Evolutionary conservation across 208 protist genomes (phyloP).

Genomic region (Crithidia fasciculata): DNA sequence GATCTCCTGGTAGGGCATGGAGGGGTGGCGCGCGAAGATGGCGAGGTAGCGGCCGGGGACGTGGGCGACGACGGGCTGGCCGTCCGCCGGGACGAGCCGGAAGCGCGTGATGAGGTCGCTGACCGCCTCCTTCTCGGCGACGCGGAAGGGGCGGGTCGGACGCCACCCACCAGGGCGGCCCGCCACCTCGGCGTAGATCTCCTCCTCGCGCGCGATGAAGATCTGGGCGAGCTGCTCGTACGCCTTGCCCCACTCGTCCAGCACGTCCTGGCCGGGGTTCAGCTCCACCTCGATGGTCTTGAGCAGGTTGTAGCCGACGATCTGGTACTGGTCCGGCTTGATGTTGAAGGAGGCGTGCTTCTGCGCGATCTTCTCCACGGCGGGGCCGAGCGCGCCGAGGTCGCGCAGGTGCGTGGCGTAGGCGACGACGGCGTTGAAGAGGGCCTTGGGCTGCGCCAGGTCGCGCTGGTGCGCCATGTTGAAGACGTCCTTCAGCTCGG

Average conservation of each 20-base stretch:
- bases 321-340: constrained; percentile 43
- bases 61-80: constrained; percentile 31
- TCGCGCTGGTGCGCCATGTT: constrained; percentile 47
- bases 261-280: constrained; percentile 42
- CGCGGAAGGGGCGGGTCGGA: constrained; percentile 35
- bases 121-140: constrained; percentile 42
- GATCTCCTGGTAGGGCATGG: constrained; percentile 47
- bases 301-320: constrained; percentile 54
- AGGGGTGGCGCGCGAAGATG: constrained; percentile 43
- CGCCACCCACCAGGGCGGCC: constrained; percentile 32
- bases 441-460: constrained; percentile 45
- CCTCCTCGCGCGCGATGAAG: constrained; percentile 43
- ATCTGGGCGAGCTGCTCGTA: constrained; percentile 52
- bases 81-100: constrained; percentile 38
- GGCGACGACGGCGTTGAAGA: constrained; percentile 50
- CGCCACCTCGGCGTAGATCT: constrained; percentile 43
- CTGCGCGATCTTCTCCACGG: constrained; percentile 50
- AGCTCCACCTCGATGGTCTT: constrained; percentile 52
- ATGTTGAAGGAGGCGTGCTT: constrained; percentile 54
- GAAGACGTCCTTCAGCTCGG: constrained; percentile 55
- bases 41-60: constrained; percentile 40
- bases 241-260: constrained; percentile 52
- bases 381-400: constrained; percentile 37
- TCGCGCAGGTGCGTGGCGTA: constrained; percentile 52
- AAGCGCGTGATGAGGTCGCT: constrained; percentile 46